Base-by-base conservation (phyloP, 2,329 filamentous ascomycete species). In the Diaporthe sp. region DNA sequence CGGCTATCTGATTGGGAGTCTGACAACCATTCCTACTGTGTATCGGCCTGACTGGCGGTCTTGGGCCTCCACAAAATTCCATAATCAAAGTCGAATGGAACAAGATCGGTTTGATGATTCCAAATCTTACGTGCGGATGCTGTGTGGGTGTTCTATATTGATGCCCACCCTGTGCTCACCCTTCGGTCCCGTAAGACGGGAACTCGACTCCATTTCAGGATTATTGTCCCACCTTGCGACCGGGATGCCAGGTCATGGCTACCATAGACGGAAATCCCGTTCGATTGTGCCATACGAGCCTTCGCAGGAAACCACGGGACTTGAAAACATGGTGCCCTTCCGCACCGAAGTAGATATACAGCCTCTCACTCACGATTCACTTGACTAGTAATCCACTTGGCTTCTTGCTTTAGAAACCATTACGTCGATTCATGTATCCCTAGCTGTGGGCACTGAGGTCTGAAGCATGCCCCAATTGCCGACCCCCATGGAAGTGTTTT, bases 1-100 rank as follows among this genome's bases (percentile, higher is more conserved):
- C 35, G 61, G 63, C 22, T 66, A 66, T 30, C 63, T 66, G 44
- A 66, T 66, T 27, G 44, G 61, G 44, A 51, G 44, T 66, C 63
- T 66, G 63, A 51, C 63, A 13, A 51, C 22, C 35, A 25, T 66
- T 66, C 44, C 63, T 37, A n/a, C n/a, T n/a, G n/a, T n/a, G n/a
- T n/a, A 30, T 66, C 44, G 63, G 63, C 30, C 63, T 22, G 13
- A 66, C 32, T 51, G 44, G n/a, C 22, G 44, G 44, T 53, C 63
- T 51, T 19, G 12, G 44, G 44, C 32, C 44, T 7, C 32, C 35
- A 65, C 30, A 32, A 19, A 25, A 35, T 5, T 37, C 44, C 39
- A 15, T 10, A 35, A 35, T 66, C 61, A 47, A 51, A 5, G 8
- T 50, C 27, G 1, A 35, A 32, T 51, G 61, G 13, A 22, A 63